Evolutionary conservation across 257 asterid species (phyloP).

Genomic region (Plectranthus barbatus): DNA sequence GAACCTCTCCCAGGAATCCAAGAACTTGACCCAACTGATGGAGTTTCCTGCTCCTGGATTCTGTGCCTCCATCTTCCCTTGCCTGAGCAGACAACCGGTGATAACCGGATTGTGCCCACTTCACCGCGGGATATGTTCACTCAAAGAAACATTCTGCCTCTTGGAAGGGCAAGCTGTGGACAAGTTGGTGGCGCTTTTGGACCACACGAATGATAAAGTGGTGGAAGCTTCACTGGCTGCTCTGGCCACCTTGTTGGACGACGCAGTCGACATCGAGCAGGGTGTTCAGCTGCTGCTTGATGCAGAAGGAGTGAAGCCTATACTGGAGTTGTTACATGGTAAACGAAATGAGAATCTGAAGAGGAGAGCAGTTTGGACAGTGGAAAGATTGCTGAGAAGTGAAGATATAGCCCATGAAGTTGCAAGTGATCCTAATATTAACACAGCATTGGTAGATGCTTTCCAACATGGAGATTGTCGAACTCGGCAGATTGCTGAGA

Average conservation of each 20-base stretch:
- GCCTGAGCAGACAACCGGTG: constrained; percentile 51
- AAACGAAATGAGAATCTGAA: constrained; percentile 61
- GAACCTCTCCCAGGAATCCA: constrained; percentile 72
- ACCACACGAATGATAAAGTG: constrained; percentile 71
- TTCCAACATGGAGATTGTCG: constrained; percentile 77
- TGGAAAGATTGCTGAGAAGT: constrained; percentile 63
- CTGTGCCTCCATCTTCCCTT: constrained; percentile 58
- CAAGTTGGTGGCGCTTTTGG: constrained; percentile 68
- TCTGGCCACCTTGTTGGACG: constrained; percentile 68
- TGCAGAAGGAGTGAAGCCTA: constrained; percentile 65
- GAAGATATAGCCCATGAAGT: constrained; percentile 55
- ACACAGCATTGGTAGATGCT: constrained; percentile 90
- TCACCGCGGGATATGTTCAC: constrained; percentile 65
- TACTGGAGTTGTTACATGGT: constrained; percentile 62
- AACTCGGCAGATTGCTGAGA: constrained; percentile 91
- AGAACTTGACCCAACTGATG: constrained; percentile 54
- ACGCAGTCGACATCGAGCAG: constrained; percentile 63
- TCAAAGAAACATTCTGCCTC: constrained; percentile 75
- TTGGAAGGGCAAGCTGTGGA: constrained; percentile 78
- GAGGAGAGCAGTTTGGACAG: constrained; percentile 84
- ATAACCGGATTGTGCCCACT: constrained; percentile 61
- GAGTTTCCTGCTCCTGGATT: constrained; percentile 61
- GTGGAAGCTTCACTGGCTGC: constrained; percentile 94
- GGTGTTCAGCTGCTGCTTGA: constrained; percentile 64
- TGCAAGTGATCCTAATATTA: constrained; percentile 58